phyloP scores from a whole-genome alignment of 2,329 filamentous ascomycete genomes.

The Penicillium hordei region DNA sequence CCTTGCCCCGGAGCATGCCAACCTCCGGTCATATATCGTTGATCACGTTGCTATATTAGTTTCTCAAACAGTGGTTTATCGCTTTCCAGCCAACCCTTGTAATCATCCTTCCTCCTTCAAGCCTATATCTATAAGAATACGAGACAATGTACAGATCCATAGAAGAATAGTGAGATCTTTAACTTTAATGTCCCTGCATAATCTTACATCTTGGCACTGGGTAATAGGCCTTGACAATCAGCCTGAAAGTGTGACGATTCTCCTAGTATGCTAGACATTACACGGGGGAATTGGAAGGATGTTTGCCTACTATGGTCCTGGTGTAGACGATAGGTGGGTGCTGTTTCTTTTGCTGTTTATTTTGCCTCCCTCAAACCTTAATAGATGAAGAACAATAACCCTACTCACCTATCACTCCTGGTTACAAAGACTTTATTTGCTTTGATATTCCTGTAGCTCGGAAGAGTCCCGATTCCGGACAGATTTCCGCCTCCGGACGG shows the following conservation, averaged over 20 bases:
- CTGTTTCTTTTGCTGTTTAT: not conserved
- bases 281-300: not conserved
- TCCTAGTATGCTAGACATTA: not conserved
- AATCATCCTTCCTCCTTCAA: not conserved
- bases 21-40: not conserved
- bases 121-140: not conserved
- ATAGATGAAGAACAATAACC: not conserved
- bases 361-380: no score
- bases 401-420: not conserved
- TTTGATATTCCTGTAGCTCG: no score
- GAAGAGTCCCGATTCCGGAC: no score
- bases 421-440: no score
- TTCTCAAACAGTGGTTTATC: not conserved
- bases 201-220: slow-evolving; percentile 4
- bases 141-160: not conserved
- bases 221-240: not conserved
- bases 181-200: slow-evolving; percentile 10
- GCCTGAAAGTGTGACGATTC: not conserved
- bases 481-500: no score
- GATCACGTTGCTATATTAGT: not conserved
- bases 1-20: not conserved
- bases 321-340: not conserved
- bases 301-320: not conserved
- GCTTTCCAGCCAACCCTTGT: not conserved
- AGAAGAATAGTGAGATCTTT: slow-evolving; percentile 6